Conservation (phyloP, 2,329 filamentous ascomycete species). For the Pseudopyricularia javanii region DNA sequence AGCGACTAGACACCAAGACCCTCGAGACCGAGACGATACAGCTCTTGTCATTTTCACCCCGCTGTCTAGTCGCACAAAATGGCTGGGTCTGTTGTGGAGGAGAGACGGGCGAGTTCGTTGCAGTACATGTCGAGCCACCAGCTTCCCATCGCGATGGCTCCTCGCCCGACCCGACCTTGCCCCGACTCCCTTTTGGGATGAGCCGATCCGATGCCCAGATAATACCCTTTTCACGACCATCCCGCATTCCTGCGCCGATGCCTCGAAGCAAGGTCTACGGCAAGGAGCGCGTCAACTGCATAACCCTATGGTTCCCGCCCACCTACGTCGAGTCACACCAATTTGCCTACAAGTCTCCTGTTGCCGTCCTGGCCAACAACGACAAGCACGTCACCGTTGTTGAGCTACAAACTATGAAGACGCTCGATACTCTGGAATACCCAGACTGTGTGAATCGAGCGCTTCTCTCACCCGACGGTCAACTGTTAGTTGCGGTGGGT, state of each 20-base stretch:
- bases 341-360: conserved; percentile 33
- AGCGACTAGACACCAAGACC: conserved; percentile 55
- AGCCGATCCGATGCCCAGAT: conserved; percentile 19
- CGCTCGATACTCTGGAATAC: conserved; percentile 60
- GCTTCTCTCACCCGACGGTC: conserved; percentile 82
- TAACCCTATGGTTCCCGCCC: conserved; percentile 50
- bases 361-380: conserved; percentile 80
- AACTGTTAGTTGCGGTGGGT: conserved; percentile 68
- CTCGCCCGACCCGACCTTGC: conserved; percentile 7
- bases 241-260: conserved; percentile 29
- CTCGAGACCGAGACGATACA: conserved; percentile 64
- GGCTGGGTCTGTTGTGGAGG: conserved; percentile 90
- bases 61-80: conserved; percentile 74
- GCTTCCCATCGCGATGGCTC: conserved; percentile 8
- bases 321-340: conserved; percentile 14
- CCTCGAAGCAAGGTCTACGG: conserved; percentile 42
- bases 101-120: conserved; percentile 75
- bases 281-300: conserved; percentile 51
- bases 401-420: conserved; percentile 51
- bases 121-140: conserved; percentile 50
- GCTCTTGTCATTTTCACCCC: conserved; percentile 58
- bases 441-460: conserved; percentile 87
- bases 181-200: conserved; percentile 14
- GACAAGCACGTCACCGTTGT: conserved; percentile 83
- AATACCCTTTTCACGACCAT: conserved; percentile 23